Evolutionary conservation across 441 rosid genomes (phyloP).

Genomic region (Euphorbia schlechtendalii): DNA sequence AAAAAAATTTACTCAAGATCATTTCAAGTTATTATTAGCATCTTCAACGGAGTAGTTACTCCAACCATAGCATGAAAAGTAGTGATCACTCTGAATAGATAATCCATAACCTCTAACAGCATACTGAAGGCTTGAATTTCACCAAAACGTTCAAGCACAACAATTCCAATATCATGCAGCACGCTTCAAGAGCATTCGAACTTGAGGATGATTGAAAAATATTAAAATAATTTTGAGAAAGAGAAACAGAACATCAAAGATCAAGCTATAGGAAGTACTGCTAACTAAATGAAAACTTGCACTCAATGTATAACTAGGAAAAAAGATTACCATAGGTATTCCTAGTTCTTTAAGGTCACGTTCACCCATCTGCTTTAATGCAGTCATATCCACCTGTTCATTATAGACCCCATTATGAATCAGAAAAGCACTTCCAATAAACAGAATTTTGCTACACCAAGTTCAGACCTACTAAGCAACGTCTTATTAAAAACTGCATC

Average conservation of each 20-base stretch:
- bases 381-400: constrained; percentile 79
- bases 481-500: neutral
- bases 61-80: neutral
- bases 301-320: constrained; percentile 1
- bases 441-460: neutral
- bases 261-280: neutral
- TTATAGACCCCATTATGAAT: constrained; percentile 15
- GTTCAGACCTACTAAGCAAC: neutral
- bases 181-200: neutral
- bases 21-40: neutral
- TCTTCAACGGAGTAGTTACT: neutral
- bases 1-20: neutral
- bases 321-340: constrained; percentile 74
- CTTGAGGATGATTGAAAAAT: neutral
- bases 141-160: neutral
- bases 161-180: neutral
- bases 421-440: neutral
- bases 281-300: neutral
- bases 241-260: neutral
- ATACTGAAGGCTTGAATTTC: neutral
- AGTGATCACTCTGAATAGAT: neutral
- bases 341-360: constrained; percentile 84
- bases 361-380: constrained; percentile 88
- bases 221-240: neutral
- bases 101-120: neutral